Conservation (phyloP, 192 early-diverging fungal genomes). For the Backusella australiensis region DNA sequence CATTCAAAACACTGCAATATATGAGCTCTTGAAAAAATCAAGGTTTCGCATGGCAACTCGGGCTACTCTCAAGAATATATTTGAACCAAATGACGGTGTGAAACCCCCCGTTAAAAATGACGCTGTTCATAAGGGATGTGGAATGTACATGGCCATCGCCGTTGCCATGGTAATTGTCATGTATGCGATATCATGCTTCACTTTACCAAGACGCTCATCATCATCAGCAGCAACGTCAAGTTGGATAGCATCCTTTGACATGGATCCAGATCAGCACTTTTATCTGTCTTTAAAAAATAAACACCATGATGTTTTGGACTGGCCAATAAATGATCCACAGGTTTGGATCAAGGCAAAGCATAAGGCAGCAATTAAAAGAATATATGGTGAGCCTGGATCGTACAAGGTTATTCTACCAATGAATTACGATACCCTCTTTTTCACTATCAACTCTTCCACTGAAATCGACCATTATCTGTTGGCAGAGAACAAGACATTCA, state of each 20-base stretch:
- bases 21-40: slow-evolving; percentile 16
- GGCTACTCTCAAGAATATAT: background rate
- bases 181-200: no score
- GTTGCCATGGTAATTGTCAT: no score
- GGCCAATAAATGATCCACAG: background rate
- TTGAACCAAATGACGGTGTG: background rate
- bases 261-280: background rate
- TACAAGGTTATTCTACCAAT: background rate
- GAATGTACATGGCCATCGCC: no score
- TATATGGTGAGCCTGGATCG: background rate
- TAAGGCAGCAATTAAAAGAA: background rate
- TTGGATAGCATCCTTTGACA: background rate
- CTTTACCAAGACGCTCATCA: no score
- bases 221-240: no score
- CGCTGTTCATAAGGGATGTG: no score
- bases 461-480: background rate
- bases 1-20: slow-evolving; percentile 12
- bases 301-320: background rate
- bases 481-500: background rate
- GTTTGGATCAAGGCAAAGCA: slow-evolving; percentile 1
- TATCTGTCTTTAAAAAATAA: background rate
- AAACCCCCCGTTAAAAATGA: background rate
- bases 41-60: slow-evolving; percentile 10
- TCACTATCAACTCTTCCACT: background rate
- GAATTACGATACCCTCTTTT: background rate